These are phyloP conservation scores for Citrus sp. DNA, from an alignment of 345 rosid species.

Conservation along the genomic window DNA sequence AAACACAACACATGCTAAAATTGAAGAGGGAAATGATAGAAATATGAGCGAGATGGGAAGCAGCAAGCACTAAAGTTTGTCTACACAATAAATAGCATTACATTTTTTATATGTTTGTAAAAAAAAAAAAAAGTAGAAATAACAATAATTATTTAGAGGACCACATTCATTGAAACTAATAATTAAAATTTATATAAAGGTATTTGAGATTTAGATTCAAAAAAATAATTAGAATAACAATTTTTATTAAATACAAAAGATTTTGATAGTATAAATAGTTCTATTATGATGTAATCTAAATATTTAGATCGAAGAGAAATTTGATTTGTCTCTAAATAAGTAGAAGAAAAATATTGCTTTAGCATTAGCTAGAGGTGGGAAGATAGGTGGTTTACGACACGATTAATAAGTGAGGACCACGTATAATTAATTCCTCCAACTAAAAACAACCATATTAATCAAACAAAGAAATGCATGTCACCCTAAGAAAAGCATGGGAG, in stretches of 20 bases:
- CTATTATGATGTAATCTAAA: neutral
- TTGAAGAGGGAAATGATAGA: neutral
- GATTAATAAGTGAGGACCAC: neutral
- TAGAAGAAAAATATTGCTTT: too few species aligned
- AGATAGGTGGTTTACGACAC: neutral
- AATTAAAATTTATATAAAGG: too few species aligned
- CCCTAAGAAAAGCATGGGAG: neutral
- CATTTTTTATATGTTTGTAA: neutral
- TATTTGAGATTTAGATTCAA: too few species aligned
- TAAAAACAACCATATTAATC: conserved; percentile 8
- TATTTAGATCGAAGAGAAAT: too few species aligned
- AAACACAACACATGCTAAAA: conserved; percentile 30
- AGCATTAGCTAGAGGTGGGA: too few species aligned
- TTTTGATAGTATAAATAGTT: too few species aligned
- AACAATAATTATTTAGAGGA: neutral
- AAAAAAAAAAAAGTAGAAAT: neutral
- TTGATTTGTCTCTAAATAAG: too few species aligned
- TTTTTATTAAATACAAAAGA: too few species aligned
- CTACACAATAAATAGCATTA: neutral
- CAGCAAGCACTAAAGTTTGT: conserved; percentile 1
- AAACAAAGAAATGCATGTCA: neutral
- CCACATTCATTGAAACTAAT: neutral
- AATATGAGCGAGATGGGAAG: neutral
- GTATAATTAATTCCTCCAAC: neutral
- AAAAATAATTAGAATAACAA: too few species aligned